Base-by-base conservation (phyloP, 495 filamentous ascomycete genomes). In the Terfezia claveryi region DNA sequence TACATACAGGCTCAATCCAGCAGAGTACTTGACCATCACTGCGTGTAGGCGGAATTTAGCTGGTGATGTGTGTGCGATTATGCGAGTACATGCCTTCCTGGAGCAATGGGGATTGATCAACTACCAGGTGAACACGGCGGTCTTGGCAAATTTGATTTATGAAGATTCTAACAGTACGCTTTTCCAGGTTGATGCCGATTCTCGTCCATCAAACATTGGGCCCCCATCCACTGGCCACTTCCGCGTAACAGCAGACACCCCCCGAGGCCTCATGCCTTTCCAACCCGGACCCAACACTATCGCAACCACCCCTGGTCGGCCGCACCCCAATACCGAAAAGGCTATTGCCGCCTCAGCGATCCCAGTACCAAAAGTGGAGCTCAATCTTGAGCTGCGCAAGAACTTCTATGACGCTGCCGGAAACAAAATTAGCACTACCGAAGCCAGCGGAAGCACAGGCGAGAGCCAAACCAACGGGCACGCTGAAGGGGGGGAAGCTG, bases 41-140 rank as follows among this genome's bases (percentile, higher is more conserved):
- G 91, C 91, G n/a, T 98, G 91, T 66, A 74, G 91, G 58, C 79
- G 91, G 54, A 98, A 98, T 67, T 74, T 98, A 59, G 88, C 92
- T 8, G 91, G 91, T 57, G 91, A 98, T 69, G 91, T 98, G 54
- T 96, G 91, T 68, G 91, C 92, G 12, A 96, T 98, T 59, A 95
- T 96, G 91, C 80, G 91, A 54, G 86, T 98, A 23, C 91, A 98
- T 69, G 84, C 86, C 6, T 96, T 96, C 71, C 75, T 98, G n/a
- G 91, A 98, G 70, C 88, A 95, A 66, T 98, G 91, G 91, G 91
- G 91, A 10, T 70, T 98, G 65, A 96, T 98, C 60, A 98, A 98
- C 68, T 98, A 96, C 65, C 91, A 98, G 71, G 91, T 93, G 71
- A 7, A 7, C 27, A 5, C 27, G 4, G 27, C 27, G 27, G 4